Conservation (phyloP, 2,329 filamentous ascomycete genomes). For the Botrytis hyacinthi region DNA sequence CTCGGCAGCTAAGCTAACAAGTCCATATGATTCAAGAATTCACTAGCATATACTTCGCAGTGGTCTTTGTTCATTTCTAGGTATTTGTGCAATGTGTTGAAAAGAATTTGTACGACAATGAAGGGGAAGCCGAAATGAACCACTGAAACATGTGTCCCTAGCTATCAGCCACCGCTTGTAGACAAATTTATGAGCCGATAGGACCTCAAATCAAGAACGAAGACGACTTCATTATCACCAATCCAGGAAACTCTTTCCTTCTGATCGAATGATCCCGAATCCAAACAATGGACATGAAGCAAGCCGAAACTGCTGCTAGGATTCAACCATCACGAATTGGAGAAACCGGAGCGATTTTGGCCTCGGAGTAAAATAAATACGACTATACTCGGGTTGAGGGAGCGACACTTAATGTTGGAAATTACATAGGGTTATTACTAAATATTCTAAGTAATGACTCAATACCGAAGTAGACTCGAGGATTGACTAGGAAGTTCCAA, state of each 20-base stretch:
- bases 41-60: background rate
- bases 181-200: background rate
- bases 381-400: too few relatives aligned
- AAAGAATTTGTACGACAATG: background rate
- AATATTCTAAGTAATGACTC: background rate
- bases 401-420: background rate
- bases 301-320: background rate
- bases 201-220: background rate
- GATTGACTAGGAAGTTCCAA: background rate
- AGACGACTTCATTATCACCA: background rate
- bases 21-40: background rate
- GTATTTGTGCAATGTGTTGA: background rate
- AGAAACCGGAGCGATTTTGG: background rate
- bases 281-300: background rate
- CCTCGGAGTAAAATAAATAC: background rate
- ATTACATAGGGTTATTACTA: background rate
- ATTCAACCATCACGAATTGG: background rate
- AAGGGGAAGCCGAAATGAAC: background rate
- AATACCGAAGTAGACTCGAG: too few relatives aligned
- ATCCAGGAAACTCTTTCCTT: background rate
- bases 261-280: background rate
- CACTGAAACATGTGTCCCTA: background rate
- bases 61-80: background rate
- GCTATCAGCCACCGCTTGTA: background rate
- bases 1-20: background rate